Percentiles rank a stretch among this genome's conserved stretches.
Conservation (phyloP, 179 eudicot species). For the Actinidia arguta region DNA sequence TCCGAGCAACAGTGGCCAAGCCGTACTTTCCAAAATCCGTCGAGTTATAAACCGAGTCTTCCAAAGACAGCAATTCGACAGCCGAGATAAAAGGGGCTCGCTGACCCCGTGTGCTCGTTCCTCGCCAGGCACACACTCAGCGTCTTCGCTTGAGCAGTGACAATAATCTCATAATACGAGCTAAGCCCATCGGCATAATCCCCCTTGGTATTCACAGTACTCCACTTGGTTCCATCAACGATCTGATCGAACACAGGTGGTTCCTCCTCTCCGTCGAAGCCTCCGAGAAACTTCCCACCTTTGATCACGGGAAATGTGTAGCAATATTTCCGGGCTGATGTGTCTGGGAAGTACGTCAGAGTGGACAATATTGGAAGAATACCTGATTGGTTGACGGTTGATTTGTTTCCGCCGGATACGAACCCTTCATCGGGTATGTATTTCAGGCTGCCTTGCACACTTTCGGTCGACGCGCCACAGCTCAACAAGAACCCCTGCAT, state of each 20-base stretch:
- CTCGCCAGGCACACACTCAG: constrained; percentile 74
- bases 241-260: constrained; percentile 90
- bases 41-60: constrained; percentile 61
- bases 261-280: constrained; percentile 65
- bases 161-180: constrained; percentile 75
- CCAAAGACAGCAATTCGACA: constrained; percentile 51
- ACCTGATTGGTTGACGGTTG: constrained; percentile 38
- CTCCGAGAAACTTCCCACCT: constrained; percentile 60
- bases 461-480: constrained; percentile 57
- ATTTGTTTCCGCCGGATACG: constrained; percentile 53
- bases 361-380: constrained; percentile 55
- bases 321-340: constrained; percentile 56
- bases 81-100: no score
- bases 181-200: constrained; percentile 64
- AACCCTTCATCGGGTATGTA: constrained; percentile 60
- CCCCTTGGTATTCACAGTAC: constrained; percentile 67
- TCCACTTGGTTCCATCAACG: constrained; percentile 80
- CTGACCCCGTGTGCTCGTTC: constrained; percentile 39
- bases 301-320: constrained; percentile 56
- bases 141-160: constrained; percentile 42
- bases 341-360: constrained; percentile 65
- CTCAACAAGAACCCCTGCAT: constrained; percentile 66
- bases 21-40: constrained; percentile 60
- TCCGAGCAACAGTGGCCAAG: constrained; percentile 63
- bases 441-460: constrained; percentile 37